Base-by-base conservation (phyloP, 2,329 filamentous ascomycete species). In the Trichoderma asperellum region DNA sequence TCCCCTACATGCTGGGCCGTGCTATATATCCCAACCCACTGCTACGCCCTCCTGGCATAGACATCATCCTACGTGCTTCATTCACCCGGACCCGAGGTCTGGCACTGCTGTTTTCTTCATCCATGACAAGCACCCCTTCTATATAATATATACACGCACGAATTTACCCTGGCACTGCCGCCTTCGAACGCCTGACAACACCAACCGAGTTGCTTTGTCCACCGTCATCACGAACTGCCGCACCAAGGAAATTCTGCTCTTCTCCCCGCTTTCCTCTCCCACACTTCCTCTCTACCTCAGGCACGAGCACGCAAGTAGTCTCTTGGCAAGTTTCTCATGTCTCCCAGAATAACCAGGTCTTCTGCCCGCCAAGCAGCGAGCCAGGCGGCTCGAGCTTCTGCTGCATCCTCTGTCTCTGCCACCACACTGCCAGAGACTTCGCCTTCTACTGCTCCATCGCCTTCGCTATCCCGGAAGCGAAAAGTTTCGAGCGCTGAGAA, bases 301-400 rank as follows among this genome's bases (percentile, higher is more conserved):
- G 59, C 79, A 55, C 47, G 64, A 67, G 40, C 53, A 60, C 58
- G 43, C 57, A 59, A 32, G 18, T 16, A 43, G 40, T 49, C 37
- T 63, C 57, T 59, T 58, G 52, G 37, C 65, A 60, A 70, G 57
- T 64, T 69, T 91, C 92, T 95, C 90, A 97, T 97, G 94, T 93
- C 92, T 89, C 85, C 90, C 88, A 97, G 94, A 92, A 90, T 96
- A 78, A 97, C 95, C 86, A 93, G 95, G 86, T 96, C 94, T 78
- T 91, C 94, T 82, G 92, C 94, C 85, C 94, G 94, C 86, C 90
- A 93, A 88, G 92, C 92, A 84, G 91, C 92, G 79, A 88, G 81
- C 78, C 84, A 84, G 78, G 82, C 83, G 82, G 83, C 82, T 75
- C 82, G 83, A 76, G 79, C 83, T 58, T 80, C 78, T 72, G 76